Percentiles rank a stretch among this genome's conserved stretches.
Evolutionary conservation across 306 rosid genomes (phyloP).

Genomic region (Phaseolus lunatus): DNA sequence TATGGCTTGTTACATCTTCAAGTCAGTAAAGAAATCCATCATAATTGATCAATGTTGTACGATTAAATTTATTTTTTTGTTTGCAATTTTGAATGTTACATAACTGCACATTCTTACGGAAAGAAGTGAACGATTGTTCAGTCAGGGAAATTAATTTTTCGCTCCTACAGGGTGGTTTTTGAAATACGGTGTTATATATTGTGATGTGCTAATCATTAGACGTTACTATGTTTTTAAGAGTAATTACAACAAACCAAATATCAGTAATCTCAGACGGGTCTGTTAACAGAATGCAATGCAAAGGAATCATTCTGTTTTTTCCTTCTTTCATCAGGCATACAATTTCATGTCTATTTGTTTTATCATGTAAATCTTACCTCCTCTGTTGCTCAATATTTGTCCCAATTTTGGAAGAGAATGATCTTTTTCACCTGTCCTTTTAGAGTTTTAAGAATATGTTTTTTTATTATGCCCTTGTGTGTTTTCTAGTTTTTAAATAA

Average conservation of each 20-base stretch:
- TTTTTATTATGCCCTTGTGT: too few relatives aligned
- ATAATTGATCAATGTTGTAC: slow-evolving; percentile 31
- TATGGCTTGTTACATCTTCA: slow-evolving; percentile 18
- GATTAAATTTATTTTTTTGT: slow-evolving; percentile 23
- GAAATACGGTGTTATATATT: not conserved
- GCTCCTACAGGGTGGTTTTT: not conserved
- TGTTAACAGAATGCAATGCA: not conserved
- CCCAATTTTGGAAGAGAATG: too few relatives aligned
- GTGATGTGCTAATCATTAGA: not conserved
- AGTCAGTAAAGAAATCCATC: slow-evolving; percentile 9
- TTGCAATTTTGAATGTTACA: slow-evolving; percentile 29
- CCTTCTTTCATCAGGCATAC: not conserved
- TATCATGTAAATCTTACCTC: not conserved
- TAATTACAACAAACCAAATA: not conserved
- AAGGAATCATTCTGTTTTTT: not conserved
- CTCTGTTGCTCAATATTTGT: too few relatives aligned
- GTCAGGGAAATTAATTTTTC: not conserved
- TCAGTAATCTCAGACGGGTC: not conserved
- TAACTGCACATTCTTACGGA: not conserved
- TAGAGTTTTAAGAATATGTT: too few relatives aligned
- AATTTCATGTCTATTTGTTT: not conserved
- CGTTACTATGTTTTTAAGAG: not conserved
- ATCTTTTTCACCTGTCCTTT: too few relatives aligned
- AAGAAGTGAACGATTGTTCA: slow-evolving; percentile 24
- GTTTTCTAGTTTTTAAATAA: too few relatives aligned